These are phyloP conservation scores for Yarrowia osloensis DNA, from an alignment of 805 yeast genomes.

Conservation along the genomic window DNA sequence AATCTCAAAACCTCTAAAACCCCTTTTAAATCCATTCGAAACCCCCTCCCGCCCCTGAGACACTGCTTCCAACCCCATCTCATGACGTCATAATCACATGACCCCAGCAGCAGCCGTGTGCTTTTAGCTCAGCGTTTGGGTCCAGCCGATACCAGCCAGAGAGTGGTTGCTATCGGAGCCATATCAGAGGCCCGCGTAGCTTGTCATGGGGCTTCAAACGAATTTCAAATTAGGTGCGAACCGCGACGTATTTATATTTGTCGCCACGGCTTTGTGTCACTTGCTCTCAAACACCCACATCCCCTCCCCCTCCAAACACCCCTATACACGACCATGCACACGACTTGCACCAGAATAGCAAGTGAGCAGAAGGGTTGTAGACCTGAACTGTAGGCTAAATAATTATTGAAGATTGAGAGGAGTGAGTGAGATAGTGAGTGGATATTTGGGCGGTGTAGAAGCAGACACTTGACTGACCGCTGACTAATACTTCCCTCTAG, in stretches of 20 bases:
- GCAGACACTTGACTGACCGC: background rate
- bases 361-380: background rate
- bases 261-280: background rate
- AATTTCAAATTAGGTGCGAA: background rate
- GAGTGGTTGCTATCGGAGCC: background rate
- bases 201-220: too few relatives aligned
- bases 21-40: background rate
- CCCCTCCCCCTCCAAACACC: background rate
- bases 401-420: too few relatives aligned
- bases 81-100: slow-evolving; percentile 4
- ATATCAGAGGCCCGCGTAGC: background rate
- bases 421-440: too few relatives aligned
- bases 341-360: background rate
- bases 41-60: background rate
- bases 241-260: background rate
- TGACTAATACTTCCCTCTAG: background rate
- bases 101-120: background rate
- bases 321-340: background rate
- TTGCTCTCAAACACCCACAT: background rate
- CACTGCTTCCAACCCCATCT: too few relatives aligned
- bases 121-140: background rate
- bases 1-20: too few relatives aligned
- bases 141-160: background rate
- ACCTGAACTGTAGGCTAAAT: background rate
- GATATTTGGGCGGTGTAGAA: too few relatives aligned